Conservation (phyloP, 139 green algal species). For the Microglena sp. region DNA sequence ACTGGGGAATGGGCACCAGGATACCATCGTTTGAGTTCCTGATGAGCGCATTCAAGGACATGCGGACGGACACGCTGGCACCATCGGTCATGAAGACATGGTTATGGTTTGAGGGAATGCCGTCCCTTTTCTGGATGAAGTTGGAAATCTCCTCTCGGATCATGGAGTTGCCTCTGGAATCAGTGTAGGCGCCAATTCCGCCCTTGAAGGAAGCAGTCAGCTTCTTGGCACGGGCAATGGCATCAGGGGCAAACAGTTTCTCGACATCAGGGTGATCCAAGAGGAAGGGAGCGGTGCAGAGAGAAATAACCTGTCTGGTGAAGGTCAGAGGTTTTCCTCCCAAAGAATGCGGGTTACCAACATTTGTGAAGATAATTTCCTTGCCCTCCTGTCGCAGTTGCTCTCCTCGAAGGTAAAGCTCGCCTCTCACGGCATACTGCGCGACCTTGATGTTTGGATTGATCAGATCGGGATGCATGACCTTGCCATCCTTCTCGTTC, state of each 20-base stretch:
- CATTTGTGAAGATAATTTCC: constrained; percentile 94
- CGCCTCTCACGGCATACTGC: constrained; percentile 68
- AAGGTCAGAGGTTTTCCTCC: constrained; percentile 84
- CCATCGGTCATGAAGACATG: constrained; percentile 83
- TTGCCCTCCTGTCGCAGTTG: constrained; percentile 73
- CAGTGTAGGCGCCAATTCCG: constrained; percentile 67
- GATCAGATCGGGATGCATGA: constrained; percentile 65
- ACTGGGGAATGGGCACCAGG: constrained; percentile 79
- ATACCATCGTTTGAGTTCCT: constrained; percentile 48
- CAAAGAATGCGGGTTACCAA: constrained; percentile 89
- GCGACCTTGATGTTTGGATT: constrained; percentile 70
- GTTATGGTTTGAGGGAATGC: constrained; percentile 50
- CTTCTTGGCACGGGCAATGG: constrained; percentile 57
- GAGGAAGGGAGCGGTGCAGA: constrained; percentile 68
- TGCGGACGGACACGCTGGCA: constrained; percentile 60
- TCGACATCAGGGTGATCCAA: constrained; percentile 49
- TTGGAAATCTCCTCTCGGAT: constrained; percentile 66
- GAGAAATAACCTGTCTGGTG: constrained; percentile 71
- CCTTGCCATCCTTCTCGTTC: constrained; percentile 59
- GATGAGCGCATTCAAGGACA: constrained; percentile 59
- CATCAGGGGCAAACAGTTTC: constrained; percentile 64
- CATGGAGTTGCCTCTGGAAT: constrained; percentile 50
- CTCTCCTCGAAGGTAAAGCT: constrained; percentile 79
- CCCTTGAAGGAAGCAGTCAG: constrained; percentile 45
- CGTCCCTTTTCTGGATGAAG: constrained; percentile 67